These are phyloP conservation scores for Sphagnum tenellum DNA, from an alignment of 225 moss, liverwort and hornwort species.

Conservation along the genomic window DNA sequence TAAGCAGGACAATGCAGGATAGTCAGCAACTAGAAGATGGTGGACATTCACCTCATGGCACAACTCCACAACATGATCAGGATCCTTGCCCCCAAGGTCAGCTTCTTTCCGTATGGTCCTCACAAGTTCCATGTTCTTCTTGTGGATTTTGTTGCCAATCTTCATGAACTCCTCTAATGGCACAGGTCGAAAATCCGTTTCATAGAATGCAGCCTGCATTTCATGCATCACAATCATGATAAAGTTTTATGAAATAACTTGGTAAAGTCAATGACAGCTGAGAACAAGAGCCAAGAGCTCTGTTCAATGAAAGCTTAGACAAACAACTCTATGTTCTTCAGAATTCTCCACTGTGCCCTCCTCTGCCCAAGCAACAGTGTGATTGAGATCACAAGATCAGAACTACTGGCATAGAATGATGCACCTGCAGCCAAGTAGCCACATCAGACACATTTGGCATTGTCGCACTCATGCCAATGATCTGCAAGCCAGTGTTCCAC, in stretches of 20 bases:
- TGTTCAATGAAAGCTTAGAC: no score
- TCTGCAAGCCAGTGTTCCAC: conserved; percentile 60
- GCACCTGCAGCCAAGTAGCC: conserved; percentile 87
- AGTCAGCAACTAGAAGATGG: no score
- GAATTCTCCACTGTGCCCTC: neutral
- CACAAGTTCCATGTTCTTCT: conserved; percentile 66
- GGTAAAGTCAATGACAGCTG: no score
- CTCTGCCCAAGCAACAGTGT: no score
- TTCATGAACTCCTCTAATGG: conserved; percentile 87
- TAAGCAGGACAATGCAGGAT: no score
- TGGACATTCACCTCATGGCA: conserved; percentile 68
- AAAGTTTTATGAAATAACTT: no score
- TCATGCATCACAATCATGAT: neutral
- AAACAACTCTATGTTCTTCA: neutral
- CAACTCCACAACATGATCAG: conserved; percentile 89
- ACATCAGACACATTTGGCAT: conserved; percentile 85
- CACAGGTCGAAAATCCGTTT: conserved; percentile 89
- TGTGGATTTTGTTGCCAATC: conserved; percentile 68
- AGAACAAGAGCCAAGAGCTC: no score
- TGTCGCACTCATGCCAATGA: conserved; percentile 98
- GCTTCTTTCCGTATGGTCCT: conserved; percentile 68
- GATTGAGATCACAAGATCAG: neutral
- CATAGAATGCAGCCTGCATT: conserved; percentile 70
- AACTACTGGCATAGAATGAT: neutral
- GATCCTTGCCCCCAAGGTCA: conserved; percentile 91